Evolutionary conservation across 164 flowering plant genomes (phyloP).

Genomic region (Warburgia ugandensis): DNA sequence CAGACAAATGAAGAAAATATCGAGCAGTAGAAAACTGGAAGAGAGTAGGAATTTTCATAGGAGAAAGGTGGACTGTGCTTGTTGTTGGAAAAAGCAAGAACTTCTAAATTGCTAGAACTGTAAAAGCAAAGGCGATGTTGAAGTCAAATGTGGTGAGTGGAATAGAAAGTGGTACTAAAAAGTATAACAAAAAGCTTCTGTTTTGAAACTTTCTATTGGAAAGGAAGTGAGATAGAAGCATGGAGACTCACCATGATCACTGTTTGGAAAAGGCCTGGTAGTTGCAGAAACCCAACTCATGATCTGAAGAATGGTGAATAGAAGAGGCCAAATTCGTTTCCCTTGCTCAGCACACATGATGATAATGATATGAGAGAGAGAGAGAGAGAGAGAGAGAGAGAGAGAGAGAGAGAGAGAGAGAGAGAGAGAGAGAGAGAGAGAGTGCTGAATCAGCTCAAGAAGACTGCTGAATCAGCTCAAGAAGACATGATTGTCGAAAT

Average conservation of each 20-base stretch:
- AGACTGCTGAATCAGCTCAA: conserved; percentile 9
- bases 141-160: not conserved
- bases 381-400: too few relatives aligned
- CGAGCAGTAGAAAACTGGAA: too few relatives aligned
- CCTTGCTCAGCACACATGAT: conserved; percentile 14
- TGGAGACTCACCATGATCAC: conserved; percentile 13
- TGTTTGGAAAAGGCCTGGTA: conserved; percentile 15
- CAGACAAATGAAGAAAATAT: not conserved
- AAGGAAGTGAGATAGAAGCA: too few relatives aligned
- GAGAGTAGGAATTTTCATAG: too few relatives aligned
- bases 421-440: conserved; percentile 6
- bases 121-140: not conserved
- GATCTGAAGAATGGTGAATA: conserved; percentile 11
- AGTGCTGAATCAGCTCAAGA: too few relatives aligned
- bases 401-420: too few relatives aligned
- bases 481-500: conserved; percentile 1
- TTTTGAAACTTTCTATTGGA: not conserved
- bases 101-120: too few relatives aligned
- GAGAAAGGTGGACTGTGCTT: not conserved
- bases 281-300: conserved; percentile 18
- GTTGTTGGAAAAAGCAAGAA: not conserved
- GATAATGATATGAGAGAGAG: conserved; percentile 1
- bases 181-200: not conserved
- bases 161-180: not conserved
- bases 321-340: conserved; percentile 5